Conservation (phyloP, 2,329 filamentous ascomycete species). For the Macrophomina phaseolina region DNA sequence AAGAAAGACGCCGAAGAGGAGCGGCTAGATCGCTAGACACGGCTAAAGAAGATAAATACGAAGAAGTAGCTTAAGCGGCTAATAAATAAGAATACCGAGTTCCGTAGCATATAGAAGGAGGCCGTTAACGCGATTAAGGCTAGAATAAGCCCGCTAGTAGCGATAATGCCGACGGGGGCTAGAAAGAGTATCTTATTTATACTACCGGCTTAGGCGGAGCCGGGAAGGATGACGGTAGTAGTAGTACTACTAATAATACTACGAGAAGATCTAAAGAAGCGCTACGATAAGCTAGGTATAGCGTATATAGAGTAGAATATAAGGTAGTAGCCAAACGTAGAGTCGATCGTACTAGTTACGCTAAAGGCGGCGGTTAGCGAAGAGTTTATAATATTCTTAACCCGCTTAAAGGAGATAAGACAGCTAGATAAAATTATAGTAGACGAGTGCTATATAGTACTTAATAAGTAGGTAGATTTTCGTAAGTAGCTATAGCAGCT, state of each 20-base stretch:
- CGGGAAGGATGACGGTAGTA: constrained; percentile 31
- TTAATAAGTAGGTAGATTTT: constrained; percentile 31
- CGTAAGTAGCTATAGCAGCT: constrained; percentile 31
- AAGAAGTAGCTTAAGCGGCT: constrained; percentile 29
- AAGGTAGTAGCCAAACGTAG: constrained; percentile 28
- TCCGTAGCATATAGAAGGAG: constrained; percentile 32
- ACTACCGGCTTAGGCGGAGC: constrained; percentile 32
- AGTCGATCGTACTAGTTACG: constrained; percentile 34
- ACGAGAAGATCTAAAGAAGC: constrained; percentile 32
- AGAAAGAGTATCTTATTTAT: constrained; percentile 40
- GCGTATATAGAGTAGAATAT: constrained; percentile 32
- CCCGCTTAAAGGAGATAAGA: constrained; percentile 29
- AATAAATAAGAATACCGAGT: constrained; percentile 29
- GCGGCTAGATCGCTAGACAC: background rate
- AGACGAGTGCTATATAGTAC: constrained; percentile 33
- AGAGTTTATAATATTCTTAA: constrained; percentile 34
- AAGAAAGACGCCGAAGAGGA: background rate
- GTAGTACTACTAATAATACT: constrained; percentile 36
- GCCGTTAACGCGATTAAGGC: constrained; percentile 33
- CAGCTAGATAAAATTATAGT: constrained; percentile 34
- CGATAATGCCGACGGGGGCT: constrained; percentile 34
- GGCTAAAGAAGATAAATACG: constrained; percentile 28
- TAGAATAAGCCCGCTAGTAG: constrained; percentile 31
- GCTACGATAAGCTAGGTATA: constrained; percentile 30
- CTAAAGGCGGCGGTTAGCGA: constrained; percentile 34